Evolutionary conservation across 2,329 filamentous ascomycete species (phyloP).

Genomic region (Alternaria viburni): DNA sequence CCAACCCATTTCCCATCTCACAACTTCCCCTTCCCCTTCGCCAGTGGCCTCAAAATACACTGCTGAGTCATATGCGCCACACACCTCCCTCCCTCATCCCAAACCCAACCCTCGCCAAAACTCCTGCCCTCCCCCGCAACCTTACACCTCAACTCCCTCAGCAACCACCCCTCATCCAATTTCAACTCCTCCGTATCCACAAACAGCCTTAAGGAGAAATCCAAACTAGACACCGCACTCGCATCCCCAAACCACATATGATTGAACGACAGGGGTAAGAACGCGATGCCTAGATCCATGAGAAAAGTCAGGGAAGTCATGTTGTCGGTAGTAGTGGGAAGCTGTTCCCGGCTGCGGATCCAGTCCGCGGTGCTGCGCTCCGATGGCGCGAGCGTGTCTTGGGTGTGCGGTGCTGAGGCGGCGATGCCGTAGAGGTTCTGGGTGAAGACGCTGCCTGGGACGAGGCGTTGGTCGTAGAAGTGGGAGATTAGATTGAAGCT

Average conservation of each 20-base stretch:
- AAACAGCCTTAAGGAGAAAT: constrained; percentile 58
- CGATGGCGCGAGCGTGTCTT: constrained; percentile 49
- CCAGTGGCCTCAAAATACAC: constrained; percentile 42
- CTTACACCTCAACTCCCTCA: constrained; percentile 51
- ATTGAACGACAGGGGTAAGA: constrained; percentile 53
- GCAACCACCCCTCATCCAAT: constrained; percentile 46
- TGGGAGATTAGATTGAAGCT: constrained; percentile 39
- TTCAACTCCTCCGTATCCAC: constrained; percentile 47
- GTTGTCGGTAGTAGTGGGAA: constrained; percentile 41
- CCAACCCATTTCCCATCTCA: neutral
- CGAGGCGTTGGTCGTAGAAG: constrained; percentile 48
- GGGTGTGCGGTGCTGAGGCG: constrained; percentile 42
- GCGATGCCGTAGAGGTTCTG: constrained; percentile 54
- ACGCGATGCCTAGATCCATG: constrained; percentile 55
- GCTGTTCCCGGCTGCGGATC: constrained; percentile 33
- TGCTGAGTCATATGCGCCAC: constrained; percentile 60
- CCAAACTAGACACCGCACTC: constrained; percentile 55
- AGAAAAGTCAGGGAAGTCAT: constrained; percentile 51
- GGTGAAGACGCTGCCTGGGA: constrained; percentile 50
- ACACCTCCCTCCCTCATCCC: constrained; percentile 53
- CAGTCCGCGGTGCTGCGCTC: constrained; percentile 51
- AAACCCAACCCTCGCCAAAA: constrained; percentile 55
- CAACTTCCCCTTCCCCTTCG: constrained; percentile 15
- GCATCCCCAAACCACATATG: constrained; percentile 54
- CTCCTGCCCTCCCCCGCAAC: constrained; percentile 52